Percentiles rank a stretch among this genome's conserved stretches.
phyloP scores from a whole-genome alignment of 345 rosid genomes.

The Dipteronia sinensis region DNA sequence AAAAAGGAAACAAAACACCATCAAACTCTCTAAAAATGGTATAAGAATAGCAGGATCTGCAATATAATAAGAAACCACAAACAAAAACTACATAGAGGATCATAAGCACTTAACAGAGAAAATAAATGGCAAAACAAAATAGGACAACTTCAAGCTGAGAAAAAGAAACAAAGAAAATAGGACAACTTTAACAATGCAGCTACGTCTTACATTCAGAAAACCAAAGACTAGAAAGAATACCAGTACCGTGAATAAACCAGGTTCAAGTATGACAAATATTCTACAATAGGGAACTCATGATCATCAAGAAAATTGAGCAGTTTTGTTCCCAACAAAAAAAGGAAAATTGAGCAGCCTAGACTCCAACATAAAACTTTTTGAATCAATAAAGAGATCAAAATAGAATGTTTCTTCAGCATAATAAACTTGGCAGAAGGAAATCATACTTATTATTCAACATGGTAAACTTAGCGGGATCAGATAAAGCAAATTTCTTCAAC shows the following conservation, averaged over 20 bases:
- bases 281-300: neutral
- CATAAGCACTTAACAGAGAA: no score
- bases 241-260: neutral
- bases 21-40: constrained; percentile 8
- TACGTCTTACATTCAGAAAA: neutral
- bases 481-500: neutral
- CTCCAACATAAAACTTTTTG: neutral
- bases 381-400: neutral
- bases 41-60: neutral
- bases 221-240: neutral
- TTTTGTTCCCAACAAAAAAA: no score
- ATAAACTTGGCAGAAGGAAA: neutral
- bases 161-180: neutral
- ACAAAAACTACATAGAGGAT: no score
- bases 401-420: neutral
- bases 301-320: neutral
- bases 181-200: neutral
- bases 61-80: neutral
- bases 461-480: neutral
- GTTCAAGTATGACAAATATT: neutral
- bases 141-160: neutral
- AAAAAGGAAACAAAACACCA: neutral
- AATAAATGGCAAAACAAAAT: neutral
- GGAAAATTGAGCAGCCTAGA: neutral
- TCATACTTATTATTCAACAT: neutral